Evolutionary conservation across 2,329 filamentous ascomycete species (phyloP), one percentile per base, ranked within the genome.

Genomic region (Diaporthe ilicicola): DNA sequence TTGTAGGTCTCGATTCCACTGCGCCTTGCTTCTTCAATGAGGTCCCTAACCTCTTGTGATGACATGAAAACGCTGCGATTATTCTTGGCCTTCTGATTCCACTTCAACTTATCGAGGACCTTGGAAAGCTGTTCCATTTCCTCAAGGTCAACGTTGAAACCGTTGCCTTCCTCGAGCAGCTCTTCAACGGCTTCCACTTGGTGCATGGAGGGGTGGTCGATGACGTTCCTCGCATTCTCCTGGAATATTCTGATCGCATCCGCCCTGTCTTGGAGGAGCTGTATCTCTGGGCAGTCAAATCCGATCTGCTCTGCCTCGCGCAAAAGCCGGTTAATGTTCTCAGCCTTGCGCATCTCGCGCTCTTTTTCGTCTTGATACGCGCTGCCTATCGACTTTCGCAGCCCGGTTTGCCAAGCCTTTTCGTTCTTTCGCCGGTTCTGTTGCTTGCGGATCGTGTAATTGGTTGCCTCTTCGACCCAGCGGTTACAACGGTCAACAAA

Each of bases 401-500:
- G 89, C 69, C 91, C 89, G 77, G 90, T 92, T 74, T 94, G 93
- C 90, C 93, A 96, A 54, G 89, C 89, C 78, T 94, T 96, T 77
- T 98, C 95, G 81, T 93, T 97, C 83, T 98, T 98, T 73, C 95
- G 94, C 74, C 96, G 93, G 78, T 97, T 97, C 82, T 98, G 95
- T 84, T 98, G 95, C 84, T 99, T 99, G 76, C 96, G 93, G 71
- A 96, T 95, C 78, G 95, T 97, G 84, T 97, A 99, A 79, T 93
- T 95, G 77, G 94, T 96, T 74, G 96, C 96, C 83, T 98, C 95
- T 77, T 98, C 96, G 74, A 98, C 94, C 93, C 97, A 98, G 79
- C 97, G 94, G 81, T 97, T 97, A 85, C 96, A 98, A 77, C 94
- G 92, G 76, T 97, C 94, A 80, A 99, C 96, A 83, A 97, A 99